Evolutionary conservation across 2,329 filamentous ascomycete species (phyloP).

Genomic region (Clathrospora elynae): DNA sequence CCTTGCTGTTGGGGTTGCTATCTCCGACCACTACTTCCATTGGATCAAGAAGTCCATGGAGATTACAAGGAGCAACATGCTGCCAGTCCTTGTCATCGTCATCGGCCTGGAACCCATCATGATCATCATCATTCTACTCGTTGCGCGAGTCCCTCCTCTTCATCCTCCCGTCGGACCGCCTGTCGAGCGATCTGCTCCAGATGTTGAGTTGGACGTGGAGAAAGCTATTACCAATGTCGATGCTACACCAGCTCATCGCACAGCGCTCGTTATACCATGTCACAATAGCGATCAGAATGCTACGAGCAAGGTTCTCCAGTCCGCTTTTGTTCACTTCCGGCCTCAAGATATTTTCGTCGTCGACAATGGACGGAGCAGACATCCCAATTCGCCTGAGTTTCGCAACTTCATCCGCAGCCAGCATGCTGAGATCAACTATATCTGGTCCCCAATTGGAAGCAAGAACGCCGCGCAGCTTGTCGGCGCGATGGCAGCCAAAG

Average conservation of each 20-base stretch:
- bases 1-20: constrained; percentile 14
- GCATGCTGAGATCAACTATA: constrained; percentile 21
- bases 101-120: constrained; percentile 19
- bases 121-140: constrained; percentile 12
- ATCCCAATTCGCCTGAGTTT: constrained; percentile 17
- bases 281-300: constrained; percentile 16
- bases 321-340: constrained; percentile 18
- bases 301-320: constrained; percentile 12
- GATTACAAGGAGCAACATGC: constrained; percentile 22
- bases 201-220: constrained; percentile 1
- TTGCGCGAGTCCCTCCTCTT: constrained; percentile 7
- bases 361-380: constrained; percentile 19
- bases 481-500: constrained; percentile 19
- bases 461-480: constrained; percentile 28
- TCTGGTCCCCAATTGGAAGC: constrained; percentile 26
- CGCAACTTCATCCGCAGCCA: constrained; percentile 19
- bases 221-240: constrained; percentile 2
- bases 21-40: constrained; percentile 16
- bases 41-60: constrained; percentile 22
- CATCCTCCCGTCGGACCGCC: neutral
- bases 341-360: constrained; percentile 22
- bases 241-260: constrained; percentile 3
- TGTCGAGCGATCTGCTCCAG: neutral
- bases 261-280: constrained; percentile 13
- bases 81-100: constrained; percentile 23